Conservation (phyloP, 495 filamentous ascomycete species). For the Penicillium malachiteum region DNA sequence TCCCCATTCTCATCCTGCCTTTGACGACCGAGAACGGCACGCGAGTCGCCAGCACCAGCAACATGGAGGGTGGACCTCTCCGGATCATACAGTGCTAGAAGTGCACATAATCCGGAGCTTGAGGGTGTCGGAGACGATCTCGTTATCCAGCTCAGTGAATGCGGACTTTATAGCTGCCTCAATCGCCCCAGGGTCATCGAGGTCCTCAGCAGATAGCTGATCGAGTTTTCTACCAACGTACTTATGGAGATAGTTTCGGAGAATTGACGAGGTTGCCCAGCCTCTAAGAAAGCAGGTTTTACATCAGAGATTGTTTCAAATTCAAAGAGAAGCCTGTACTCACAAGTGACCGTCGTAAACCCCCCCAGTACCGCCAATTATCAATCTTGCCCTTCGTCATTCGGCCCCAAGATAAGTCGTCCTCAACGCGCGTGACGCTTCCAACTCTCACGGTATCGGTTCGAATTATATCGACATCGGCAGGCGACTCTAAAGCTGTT, state of each 20-base stretch:
- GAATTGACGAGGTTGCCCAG: neutral
- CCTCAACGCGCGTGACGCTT: neutral
- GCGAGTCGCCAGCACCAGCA: neutral
- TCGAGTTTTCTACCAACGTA: neutral
- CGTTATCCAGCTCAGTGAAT: neutral
- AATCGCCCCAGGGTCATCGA: neutral
- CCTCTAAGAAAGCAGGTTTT: neutral
- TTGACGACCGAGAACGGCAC: neutral
- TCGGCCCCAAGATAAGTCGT: neutral
- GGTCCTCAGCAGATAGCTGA: neutral
- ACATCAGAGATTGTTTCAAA: neutral
- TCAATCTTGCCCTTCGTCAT: neutral
- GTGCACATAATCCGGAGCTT: neutral
- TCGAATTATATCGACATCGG: neutral
- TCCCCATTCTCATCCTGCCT: neutral
- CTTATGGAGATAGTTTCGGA: neutral
- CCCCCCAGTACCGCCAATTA: neutral
- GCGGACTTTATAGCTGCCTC: neutral
- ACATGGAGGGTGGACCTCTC: neutral
- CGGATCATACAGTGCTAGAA: neutral
- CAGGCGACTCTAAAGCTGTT: neutral
- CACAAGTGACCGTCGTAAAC: neutral
- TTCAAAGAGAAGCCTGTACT: neutral
- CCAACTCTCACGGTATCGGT: neutral
- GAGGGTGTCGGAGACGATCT: neutral